Conservation (phyloP, 352 stramenopile genomes). For the Proteromonas lacertae region DNA sequence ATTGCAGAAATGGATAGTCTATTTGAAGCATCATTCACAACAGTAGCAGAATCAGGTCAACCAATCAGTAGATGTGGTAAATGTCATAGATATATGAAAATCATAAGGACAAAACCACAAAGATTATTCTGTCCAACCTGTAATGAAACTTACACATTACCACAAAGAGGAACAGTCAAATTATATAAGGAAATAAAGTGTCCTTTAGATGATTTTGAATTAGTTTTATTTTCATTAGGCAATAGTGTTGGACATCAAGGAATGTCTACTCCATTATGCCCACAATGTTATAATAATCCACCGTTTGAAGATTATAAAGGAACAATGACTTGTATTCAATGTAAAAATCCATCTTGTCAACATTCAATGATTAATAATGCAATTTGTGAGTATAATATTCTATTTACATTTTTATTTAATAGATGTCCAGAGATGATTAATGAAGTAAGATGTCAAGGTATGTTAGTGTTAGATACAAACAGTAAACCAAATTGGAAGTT, state of each 20-base stretch:
- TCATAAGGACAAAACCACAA: conserved; percentile 15
- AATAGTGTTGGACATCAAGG: conserved; percentile 15
- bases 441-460: conserved; percentile 8
- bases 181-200: conserved; percentile 16
- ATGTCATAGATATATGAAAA: conserved; percentile 20
- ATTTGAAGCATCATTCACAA: conserved; percentile 19
- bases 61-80: conserved; percentile 18
- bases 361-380: background rate
- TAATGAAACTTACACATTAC: conserved; percentile 15
- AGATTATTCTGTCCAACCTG: conserved; percentile 16
- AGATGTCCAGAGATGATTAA: background rate
- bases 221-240: conserved; percentile 18
- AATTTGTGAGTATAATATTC: background rate
- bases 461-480: conserved; percentile 16
- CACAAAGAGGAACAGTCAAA: conserved; percentile 12
- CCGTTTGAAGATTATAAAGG: conserved; percentile 9
- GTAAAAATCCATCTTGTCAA: background rate
- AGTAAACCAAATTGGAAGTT: conserved; percentile 20
- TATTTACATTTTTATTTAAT: conserved; percentile 2
- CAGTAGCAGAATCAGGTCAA: conserved; percentile 14
- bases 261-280: conserved; percentile 16
- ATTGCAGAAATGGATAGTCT: conserved; percentile 18
- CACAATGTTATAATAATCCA: conserved; percentile 18
- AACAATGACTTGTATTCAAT: conserved; percentile 2
- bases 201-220: conserved; percentile 19